phyloP scores from a whole-genome alignment of 2,329 filamentous ascomycete species.

The Colletotrichum zoysiae region DNA sequence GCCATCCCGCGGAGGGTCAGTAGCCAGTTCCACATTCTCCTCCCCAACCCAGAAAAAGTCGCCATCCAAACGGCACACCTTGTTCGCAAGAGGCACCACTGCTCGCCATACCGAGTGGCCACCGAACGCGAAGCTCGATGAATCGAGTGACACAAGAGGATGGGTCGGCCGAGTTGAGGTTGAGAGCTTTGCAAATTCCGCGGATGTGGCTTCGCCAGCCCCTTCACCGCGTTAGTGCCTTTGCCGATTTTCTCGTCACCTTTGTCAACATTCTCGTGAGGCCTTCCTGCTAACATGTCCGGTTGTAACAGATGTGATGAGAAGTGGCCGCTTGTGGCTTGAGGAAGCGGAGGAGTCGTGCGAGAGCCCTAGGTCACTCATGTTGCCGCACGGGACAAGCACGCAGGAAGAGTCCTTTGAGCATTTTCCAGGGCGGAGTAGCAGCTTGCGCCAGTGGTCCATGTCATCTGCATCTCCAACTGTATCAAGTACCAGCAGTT shows the following conservation, averaged over 20 bases:
- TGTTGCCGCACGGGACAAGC: slow-evolving; percentile 44
- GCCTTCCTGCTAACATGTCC: neutral
- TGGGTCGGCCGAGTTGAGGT: slow-evolving; percentile 40
- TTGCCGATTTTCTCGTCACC: slow-evolving; percentile 32
- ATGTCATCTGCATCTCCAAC: slow-evolving; percentile 57
- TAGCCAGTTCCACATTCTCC: slow-evolving; percentile 38
- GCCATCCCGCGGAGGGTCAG: slow-evolving; percentile 42
- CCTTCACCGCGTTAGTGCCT: slow-evolving; percentile 47
- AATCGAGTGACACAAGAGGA: slow-evolving; percentile 16
- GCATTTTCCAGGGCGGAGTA: slow-evolving; percentile 51
- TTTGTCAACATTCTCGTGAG: neutral
- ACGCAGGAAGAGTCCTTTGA: slow-evolving; percentile 53
- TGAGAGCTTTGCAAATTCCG: slow-evolving; percentile 38
- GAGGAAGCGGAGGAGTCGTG: slow-evolving; percentile 39
- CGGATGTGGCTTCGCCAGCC: slow-evolving; percentile 34
- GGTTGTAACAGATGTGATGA: slow-evolving; percentile 35
- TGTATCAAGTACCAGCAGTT: slow-evolving; percentile 56
- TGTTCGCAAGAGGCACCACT: slow-evolving; percentile 23
- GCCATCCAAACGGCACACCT: slow-evolving; percentile 30
- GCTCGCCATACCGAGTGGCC: slow-evolving; percentile 24
- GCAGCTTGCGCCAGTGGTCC: slow-evolving; percentile 57
- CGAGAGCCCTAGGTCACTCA: slow-evolving; percentile 45
- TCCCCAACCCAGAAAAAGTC: slow-evolving; percentile 40
- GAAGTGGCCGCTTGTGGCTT: slow-evolving; percentile 36
- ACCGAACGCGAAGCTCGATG: slow-evolving; percentile 16